These are phyloP conservation scores for Lactuca saligna DNA, from an alignment of 129 eudicot species.

Conservation along the genomic window DNA sequence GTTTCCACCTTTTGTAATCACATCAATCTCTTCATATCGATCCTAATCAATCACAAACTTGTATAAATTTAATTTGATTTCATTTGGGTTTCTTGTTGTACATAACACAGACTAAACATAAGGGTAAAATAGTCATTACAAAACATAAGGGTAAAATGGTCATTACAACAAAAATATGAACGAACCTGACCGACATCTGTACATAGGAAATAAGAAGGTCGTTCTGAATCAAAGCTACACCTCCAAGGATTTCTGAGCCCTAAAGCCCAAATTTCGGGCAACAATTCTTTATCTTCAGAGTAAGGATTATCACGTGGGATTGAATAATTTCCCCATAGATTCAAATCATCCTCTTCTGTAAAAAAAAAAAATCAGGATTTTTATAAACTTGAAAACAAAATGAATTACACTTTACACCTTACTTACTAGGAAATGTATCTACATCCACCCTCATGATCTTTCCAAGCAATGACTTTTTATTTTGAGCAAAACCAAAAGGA, in stretches of 20 bases:
- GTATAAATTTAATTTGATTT: no score
- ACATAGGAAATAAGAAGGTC: constrained; percentile 83
- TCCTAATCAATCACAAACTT: constrained; percentile 53
- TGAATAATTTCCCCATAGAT: constrained; percentile 82
- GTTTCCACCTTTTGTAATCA: constrained; percentile 88
- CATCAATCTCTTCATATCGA: constrained; percentile 79
- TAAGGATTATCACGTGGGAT: constrained; percentile 77
- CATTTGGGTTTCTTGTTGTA: no score
- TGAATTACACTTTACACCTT: background rate
- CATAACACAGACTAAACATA: no score
- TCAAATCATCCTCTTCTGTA: constrained; percentile 47
- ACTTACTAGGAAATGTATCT: constrained; percentile 75
- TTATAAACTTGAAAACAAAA: constrained; percentile 7
- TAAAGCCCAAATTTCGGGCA: constrained; percentile 82
- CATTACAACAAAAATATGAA: background rate
- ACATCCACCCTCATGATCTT: constrained; percentile 83
- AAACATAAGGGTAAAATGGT: background rate
- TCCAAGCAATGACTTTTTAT: constrained; percentile 88
- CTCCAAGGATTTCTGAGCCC: constrained; percentile 98
- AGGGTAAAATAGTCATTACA: no score
- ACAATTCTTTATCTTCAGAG: constrained; percentile 55
- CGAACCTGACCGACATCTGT: constrained; percentile 82
- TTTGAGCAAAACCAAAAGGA: constrained; percentile 76
- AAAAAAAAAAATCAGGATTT: background rate
- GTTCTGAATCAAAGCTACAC: constrained; percentile 83